Conservation (phyloP, 176 grass and related monocot species). For the Avena eriantha region DNA sequence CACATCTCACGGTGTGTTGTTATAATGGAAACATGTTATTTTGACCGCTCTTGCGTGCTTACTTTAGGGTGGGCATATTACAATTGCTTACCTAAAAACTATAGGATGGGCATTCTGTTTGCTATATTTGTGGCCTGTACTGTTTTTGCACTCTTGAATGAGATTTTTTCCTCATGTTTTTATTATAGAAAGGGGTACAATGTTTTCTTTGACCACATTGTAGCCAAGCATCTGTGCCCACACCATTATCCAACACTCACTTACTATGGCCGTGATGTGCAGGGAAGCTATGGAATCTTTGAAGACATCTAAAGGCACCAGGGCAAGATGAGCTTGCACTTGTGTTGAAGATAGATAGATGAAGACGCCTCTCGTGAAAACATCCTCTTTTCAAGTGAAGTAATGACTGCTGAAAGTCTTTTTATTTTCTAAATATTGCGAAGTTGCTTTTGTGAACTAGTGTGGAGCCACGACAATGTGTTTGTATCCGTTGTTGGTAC, state of each 20-base stretch:
- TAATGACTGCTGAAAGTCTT: neutral
- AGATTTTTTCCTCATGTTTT: neutral
- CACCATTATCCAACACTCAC: neutral
- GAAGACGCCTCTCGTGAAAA: neutral
- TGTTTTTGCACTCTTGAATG: neutral
- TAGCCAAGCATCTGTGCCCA: neutral
- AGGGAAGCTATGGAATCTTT: constrained; percentile 25
- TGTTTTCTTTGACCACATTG: neutral
- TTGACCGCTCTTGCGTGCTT: neutral
- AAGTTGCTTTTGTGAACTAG: too few species aligned
- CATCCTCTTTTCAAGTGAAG: neutral
- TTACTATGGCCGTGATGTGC: neutral
- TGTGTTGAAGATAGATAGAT: neutral
- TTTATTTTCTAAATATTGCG: neutral
- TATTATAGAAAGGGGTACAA: neutral
- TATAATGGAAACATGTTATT: neutral
- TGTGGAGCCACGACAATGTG: too few species aligned
- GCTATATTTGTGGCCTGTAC: neutral
- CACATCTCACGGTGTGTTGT: neutral
- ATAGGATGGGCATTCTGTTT: neutral
- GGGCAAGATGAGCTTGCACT: neutral
- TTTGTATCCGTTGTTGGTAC: too few species aligned
- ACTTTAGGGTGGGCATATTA: neutral
- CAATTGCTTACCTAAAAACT: neutral
- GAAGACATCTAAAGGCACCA: neutral